Conservation (phyloP, 202 grass and related monocot genomes). For the Saccharum hybrid region DNA sequence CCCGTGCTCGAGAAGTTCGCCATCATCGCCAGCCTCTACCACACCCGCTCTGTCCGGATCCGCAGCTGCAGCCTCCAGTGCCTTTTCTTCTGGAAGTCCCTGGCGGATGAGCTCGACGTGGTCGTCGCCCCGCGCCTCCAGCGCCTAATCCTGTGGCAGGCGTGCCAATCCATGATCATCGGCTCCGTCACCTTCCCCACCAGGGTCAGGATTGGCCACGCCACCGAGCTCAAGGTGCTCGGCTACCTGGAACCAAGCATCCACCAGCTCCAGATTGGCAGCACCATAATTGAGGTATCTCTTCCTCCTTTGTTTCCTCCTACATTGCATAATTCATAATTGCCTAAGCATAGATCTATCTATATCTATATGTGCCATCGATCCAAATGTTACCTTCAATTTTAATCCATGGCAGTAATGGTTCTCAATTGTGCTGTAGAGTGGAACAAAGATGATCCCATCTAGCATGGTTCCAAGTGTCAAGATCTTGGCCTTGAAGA, state of each 20-base stretch:
- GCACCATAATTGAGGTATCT: slow-evolving; percentile 46
- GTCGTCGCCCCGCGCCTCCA: slow-evolving; percentile 43
- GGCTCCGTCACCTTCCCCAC: neutral
- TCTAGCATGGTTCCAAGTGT: slow-evolving; percentile 50
- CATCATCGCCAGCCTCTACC: slow-evolving; percentile 8
- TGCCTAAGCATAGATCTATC: neutral
- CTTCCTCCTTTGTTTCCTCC: slow-evolving; percentile 3
- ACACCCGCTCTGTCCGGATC: neutral
- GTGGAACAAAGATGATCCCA: slow-evolving; percentile 45
- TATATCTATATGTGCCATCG: neutral
- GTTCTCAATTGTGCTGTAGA: slow-evolving; percentile 46
- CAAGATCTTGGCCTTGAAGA: slow-evolving; percentile 54
- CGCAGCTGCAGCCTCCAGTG: slow-evolving; percentile 41
- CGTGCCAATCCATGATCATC: neutral
- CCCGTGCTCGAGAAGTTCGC: slow-evolving; percentile 38
- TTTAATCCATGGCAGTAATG: slow-evolving; percentile 2
- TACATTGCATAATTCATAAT: neutral
- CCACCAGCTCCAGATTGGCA: slow-evolving; percentile 45
- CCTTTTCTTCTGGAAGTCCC: slow-evolving; percentile 37
- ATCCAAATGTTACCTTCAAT: neutral
- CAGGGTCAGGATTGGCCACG: slow-evolving; percentile 50
- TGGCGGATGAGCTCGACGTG: slow-evolving; percentile 30
- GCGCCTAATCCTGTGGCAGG: slow-evolving; percentile 50
- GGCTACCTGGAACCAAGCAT: slow-evolving; percentile 53
- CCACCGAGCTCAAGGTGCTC: slow-evolving; percentile 47